Evolutionary conservation across 441 rosid species (phyloP).

Genomic region (Iberis amara): DNA sequence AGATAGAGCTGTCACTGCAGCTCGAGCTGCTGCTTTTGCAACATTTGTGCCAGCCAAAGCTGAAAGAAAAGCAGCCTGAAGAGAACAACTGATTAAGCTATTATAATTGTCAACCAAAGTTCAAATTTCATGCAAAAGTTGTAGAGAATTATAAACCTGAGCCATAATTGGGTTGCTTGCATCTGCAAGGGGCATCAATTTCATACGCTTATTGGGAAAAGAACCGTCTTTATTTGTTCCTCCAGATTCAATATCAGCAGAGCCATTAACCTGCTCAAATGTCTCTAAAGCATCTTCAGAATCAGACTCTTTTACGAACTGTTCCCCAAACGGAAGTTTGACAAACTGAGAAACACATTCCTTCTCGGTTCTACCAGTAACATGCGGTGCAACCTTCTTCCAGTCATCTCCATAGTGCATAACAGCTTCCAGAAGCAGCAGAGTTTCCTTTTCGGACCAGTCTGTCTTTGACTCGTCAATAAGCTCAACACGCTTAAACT

Average conservation of each 20-base stretch:
- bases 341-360: constrained; percentile 75
- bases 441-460: constrained; percentile 85
- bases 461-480: constrained; percentile 61
- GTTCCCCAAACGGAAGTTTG: constrained; percentile 84
- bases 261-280: constrained; percentile 32
- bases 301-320: constrained; percentile 42
- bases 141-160: constrained; percentile 45
- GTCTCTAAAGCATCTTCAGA: constrained; percentile 39
- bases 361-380: constrained; percentile 75
- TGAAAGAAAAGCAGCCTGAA: constrained; percentile 83
- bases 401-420: constrained; percentile 87
- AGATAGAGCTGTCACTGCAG: constrained; percentile 55
- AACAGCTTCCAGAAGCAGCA: constrained; percentile 74
- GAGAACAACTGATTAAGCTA: too few relatives aligned
- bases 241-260: constrained; percentile 33
- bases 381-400: constrained; percentile 82
- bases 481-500: constrained; percentile 86
- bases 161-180: constrained; percentile 99
- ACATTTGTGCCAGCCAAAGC: constrained; percentile 74
- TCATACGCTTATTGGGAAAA: constrained; percentile 49
- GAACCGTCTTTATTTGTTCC: constrained; percentile 29
- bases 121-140: neutral
- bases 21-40: constrained; percentile 80
- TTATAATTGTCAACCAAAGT: too few relatives aligned
- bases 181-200: constrained; percentile 80